phyloP scores from a whole-genome alignment of 2,329 filamentous ascomycete species.

The Paraphaeosphaeria minitans region DNA sequence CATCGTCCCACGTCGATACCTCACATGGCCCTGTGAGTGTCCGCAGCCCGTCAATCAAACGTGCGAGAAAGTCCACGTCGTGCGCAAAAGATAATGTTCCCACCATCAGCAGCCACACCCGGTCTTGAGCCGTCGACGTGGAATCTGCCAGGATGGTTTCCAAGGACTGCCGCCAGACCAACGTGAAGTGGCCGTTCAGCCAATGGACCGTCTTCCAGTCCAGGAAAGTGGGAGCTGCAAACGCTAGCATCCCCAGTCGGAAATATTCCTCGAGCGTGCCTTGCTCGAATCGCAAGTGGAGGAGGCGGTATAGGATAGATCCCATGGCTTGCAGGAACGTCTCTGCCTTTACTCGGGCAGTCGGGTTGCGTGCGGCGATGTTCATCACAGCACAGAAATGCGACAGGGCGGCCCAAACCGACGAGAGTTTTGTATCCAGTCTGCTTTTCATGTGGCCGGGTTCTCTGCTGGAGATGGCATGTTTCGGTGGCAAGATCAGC shows the following conservation, averaged over 20 bases:
- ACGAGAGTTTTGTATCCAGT: background rate
- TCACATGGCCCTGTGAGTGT: background rate
- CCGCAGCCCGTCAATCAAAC: background rate
- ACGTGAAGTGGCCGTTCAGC: background rate
- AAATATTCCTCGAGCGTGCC: background rate
- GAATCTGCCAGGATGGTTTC: background rate
- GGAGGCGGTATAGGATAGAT: background rate
- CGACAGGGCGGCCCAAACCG: background rate
- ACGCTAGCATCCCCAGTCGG: background rate
- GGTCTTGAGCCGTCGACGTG: background rate
- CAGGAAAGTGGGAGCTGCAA: constrained; percentile 1
- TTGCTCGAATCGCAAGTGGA: background rate
- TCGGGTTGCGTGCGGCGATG: background rate
- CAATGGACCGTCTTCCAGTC: constrained; percentile 4
- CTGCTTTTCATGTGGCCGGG: background rate
- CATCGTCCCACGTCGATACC: background rate
- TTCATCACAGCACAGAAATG: background rate
- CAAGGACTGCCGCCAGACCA: background rate
- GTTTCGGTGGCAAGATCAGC: background rate
- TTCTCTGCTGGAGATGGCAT: background rate
- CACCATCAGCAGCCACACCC: background rate
- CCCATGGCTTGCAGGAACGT: background rate
- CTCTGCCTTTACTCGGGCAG: background rate
- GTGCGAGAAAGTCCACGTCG: background rate
- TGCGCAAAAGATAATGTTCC: background rate